A percentile compares a stretch with the other conserved stretches of the same genome.
Evolutionary conservation across 2,329 filamentous ascomycete genomes (phyloP).

Genomic region (Fusarium chaquense): DNA sequence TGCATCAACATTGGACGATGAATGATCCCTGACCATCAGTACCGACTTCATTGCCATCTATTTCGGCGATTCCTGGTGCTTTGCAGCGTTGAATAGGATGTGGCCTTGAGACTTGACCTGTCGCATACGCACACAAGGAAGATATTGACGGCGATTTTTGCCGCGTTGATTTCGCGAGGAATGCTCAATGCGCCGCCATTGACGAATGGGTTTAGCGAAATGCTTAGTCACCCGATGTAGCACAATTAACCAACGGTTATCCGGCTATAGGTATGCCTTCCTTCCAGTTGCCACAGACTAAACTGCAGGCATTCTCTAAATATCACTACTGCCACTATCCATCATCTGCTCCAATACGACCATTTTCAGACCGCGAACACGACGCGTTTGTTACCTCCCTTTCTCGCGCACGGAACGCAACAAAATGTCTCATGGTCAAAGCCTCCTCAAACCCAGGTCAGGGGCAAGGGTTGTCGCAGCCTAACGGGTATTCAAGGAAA

Average conservation of each 20-base stretch:
- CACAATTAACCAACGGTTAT: background rate
- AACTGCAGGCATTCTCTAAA: background rate
- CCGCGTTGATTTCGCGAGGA: background rate
- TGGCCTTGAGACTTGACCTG: background rate
- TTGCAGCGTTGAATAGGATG: background rate
- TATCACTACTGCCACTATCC: fast-evolving
- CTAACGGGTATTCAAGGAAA: slow-evolving; percentile 5
- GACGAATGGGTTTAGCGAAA: background rate
- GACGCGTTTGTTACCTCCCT: background rate
- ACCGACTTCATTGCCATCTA: slow-evolving; percentile 9
- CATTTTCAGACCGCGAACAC: background rate
- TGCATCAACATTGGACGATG: slow-evolving; percentile 19
- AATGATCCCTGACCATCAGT: background rate
- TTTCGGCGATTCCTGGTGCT: background rate
- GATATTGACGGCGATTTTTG: background rate
- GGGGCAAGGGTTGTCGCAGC: slow-evolving; percentile 9
- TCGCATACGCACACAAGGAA: background rate
- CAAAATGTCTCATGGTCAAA: slow-evolving; percentile 34
- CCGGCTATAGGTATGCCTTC: background rate
- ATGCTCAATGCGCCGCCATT: slow-evolving; percentile 7
- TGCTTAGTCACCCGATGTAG: slow-evolving; percentile 8
- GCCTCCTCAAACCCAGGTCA: slow-evolving; percentile 14
- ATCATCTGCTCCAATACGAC: too few species aligned
- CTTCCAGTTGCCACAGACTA: background rate
- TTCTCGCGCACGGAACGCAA: background rate